phyloP scores from a whole-genome alignment of 139 green algal genomes.

The Axilococcus clingmanii region DNA sequence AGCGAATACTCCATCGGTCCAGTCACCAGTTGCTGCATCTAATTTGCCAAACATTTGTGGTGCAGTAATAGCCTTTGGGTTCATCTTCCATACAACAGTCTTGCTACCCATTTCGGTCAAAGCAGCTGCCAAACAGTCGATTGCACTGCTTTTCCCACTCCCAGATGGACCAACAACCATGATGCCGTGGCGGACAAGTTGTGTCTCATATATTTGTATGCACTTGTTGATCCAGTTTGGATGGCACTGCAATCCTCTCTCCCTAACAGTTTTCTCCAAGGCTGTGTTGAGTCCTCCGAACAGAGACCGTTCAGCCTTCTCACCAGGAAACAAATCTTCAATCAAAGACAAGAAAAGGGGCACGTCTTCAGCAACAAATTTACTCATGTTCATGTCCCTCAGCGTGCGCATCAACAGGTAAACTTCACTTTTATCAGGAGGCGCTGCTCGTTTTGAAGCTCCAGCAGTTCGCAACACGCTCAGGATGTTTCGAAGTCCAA shows the following conservation, averaged over 20 bases:
- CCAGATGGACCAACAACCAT: constrained; percentile 86
- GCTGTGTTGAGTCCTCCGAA: constrained; percentile 67
- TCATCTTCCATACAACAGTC: constrained; percentile 88
- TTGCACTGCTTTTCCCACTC: constrained; percentile 79
- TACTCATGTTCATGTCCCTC: constrained; percentile 96
- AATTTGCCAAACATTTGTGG: constrained; percentile 82
- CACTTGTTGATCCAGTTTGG: constrained; percentile 85
- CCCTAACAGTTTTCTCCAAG: constrained; percentile 48
- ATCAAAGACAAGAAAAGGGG: constrained; percentile 91
- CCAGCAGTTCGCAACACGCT: constrained; percentile 80
- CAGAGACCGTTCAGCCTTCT: constrained; percentile 58
- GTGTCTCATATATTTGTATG: constrained; percentile 95
- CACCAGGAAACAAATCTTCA: constrained; percentile 86
- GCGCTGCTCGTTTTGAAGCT: constrained; percentile 75
- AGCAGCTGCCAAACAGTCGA: constrained; percentile 73
- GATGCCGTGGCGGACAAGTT: constrained; percentile 82
- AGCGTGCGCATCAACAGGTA: constrained; percentile 77
- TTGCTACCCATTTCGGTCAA: constrained; percentile 78
- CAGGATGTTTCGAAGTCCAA: constrained; percentile 94
- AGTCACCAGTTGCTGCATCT: constrained; percentile 81
- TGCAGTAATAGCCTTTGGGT: constrained; percentile 84
- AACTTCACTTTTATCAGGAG: constrained; percentile 54
- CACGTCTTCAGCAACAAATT: constrained; percentile 95
- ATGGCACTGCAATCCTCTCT: constrained; percentile 66
- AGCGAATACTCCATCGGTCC: constrained; percentile 91